phyloP scores from a whole-genome alignment of 306 rosid species.

The Quercus variabilis region DNA sequence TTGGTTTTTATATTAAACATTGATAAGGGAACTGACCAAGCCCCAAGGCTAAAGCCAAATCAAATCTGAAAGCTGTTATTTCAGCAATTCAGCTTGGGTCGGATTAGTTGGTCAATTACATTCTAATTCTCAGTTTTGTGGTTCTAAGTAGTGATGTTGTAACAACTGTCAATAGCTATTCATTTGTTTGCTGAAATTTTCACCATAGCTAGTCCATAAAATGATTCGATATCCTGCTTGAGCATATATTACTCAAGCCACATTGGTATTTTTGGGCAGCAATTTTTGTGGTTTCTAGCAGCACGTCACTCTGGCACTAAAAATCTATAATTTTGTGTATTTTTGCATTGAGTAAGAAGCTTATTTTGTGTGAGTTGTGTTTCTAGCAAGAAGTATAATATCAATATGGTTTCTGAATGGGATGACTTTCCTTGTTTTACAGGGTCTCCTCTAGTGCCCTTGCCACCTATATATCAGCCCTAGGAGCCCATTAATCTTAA shows the following conservation, averaged over 20 bases:
- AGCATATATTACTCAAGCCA: neutral
- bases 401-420: neutral
- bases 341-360: no score
- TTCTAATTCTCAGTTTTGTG: no score
- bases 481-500: neutral
- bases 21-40: no score
- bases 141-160: no score
- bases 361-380: no score
- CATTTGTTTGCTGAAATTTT: neutral
- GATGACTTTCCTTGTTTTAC: neutral
- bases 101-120: no score
- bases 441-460: neutral
- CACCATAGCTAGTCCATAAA: neutral
- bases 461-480: neutral
- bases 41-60: no score
- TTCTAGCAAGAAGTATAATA: neutral
- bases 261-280: neutral
- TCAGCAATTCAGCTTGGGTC: no score
- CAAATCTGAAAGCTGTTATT: no score
- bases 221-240: neutral
- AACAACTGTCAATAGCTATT: neutral
- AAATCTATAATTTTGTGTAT: no score
- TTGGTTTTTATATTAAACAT: no score
- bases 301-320: no score
- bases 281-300: neutral